Base-by-base conservation (phyloP, 2,329 filamentous ascomycete genomes). In the Penicillium janthinellum region DNA sequence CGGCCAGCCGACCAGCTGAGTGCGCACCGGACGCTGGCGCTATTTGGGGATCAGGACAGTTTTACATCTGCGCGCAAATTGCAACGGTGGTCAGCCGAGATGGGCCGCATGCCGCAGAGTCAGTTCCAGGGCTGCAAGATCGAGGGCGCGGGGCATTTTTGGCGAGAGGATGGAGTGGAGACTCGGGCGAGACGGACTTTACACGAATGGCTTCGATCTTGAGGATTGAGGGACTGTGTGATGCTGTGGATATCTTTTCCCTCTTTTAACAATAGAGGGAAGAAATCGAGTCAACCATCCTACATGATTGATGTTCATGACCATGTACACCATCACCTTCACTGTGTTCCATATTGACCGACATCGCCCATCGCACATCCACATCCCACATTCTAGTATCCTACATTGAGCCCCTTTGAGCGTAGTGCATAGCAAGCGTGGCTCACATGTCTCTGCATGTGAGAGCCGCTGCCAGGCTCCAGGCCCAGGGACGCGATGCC, bases 11-110 rank as follows among this genome's bases (percentile, higher is more conserved):
- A 89, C 68, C 77, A 90, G 51, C 75, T 85, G 1, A 73, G 76
- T 38, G 63, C 64, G 1, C 82, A 88, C 67, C 81, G 82, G 0
- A 89, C 89, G 0, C 73, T 96, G 37, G 87, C 86, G 0, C 75
- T 96, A 0, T 96, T 88, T 70, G 94, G 93, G 1, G 86, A 88
- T 53, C 80, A 84, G 4, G 93, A 98, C 73, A 77, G 83, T 0
- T 96, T 97, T 64, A 88, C 90, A 1, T 84, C 87, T 0, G 80
- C 79, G 3, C 83, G 81, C 59, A 90, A 86, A 73, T 79, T 93
- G 66, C 82, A 84, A 11, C 77, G 80, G 0, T 96, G 93, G 93
- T 80, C 81, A 10, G 76, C 78, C 42, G 82, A 79, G 60, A 75
- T 93, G 47, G 73, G 75, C 17, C 71, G 74, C 12, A 67, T 65